Evolutionary conservation across 164 flowering plant species (phyloP), one percentile per base, ranked within the genome.

Genomic region (Vitis amurensis): DNA sequence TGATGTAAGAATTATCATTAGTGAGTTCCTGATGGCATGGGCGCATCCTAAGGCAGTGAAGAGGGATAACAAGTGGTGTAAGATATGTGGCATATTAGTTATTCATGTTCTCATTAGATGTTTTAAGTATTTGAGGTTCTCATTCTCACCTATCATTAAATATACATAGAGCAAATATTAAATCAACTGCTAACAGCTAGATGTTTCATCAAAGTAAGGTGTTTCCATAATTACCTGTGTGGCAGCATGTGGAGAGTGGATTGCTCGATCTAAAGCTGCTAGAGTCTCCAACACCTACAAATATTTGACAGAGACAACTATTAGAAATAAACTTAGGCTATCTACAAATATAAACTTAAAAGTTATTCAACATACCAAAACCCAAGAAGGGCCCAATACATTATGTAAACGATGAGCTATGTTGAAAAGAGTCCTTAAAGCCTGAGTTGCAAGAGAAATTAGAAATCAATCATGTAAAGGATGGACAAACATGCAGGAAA

Each of bases 161-260:
- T 3, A 37, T 37, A 37, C 44, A 3, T 37, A 37, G 44, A 37
- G 44, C 4, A 37, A 37, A 37, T 37, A 37, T n/a, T 17, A n/a
- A 30, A 11, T 61, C 48, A 10, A 57, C 12, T 63, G 9, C 8
- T 29, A 50, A 60, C 13, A 12, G 11, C 51, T 70, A 59, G 30
- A 57, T 50, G 16, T 17, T 15, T 27, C 44, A 10, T n/a, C 58
- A 63, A 12, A 55, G 14, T 52, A 62, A 70, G 11, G 17, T 27
- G 31, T 70, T 64, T 37, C 37, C 58, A 55, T 27, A 17, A 62
- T 69, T 74, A 95, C 99, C 94, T 91, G 98, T 60, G 98, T 93
- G 55, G 93, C 82, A 61, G 99, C 98, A 88, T 93, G 96, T 53
- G 98, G 97, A 58, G 99, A 95, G 85, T 95, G 96, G 68, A 95